Percentiles rank a stretch among this genome's conserved stretches.
These are phyloP conservation scores for Aethionema arabicum DNA, from an alignment of 345 rosid species.

Conservation along the genomic window DNA sequence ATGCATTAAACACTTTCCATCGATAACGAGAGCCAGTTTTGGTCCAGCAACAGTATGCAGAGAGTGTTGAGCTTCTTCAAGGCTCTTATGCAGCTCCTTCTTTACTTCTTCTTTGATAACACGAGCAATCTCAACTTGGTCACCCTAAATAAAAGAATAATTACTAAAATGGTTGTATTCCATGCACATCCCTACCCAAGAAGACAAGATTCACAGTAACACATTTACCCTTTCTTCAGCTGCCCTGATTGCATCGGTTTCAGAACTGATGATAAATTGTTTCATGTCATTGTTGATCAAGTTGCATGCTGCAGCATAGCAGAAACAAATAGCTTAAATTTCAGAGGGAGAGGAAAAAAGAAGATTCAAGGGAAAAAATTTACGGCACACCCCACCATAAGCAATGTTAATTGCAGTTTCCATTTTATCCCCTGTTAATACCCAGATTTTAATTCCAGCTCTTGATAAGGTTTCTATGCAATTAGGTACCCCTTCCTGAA, in stretches of 20 bases:
- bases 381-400: conserved; percentile 57
- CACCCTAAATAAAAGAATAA: conserved; percentile 59
- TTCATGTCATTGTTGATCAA: conserved; percentile 94
- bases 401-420: conserved; percentile 99
- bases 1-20: conserved; percentile 97
- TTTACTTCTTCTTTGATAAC: conserved; percentile 86
- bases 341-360: conserved; percentile 14
- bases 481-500: conserved; percentile 97
- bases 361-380: conserved; percentile 16
- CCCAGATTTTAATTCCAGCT: conserved; percentile 99
- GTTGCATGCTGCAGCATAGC: conserved; percentile 83
- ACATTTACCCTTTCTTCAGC: conserved; percentile 84
- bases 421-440: conserved; percentile 97
- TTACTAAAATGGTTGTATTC: conserved; percentile 7
- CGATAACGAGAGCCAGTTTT: conserved; percentile 83
- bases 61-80: conserved; percentile 77
- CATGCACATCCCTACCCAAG: conserved; percentile 8
- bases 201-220: conserved; percentile 17
- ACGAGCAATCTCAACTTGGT: conserved; percentile 87
- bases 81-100: conserved; percentile 66
- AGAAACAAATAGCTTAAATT: conserved; percentile 27
- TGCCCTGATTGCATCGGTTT: conserved; percentile 80
- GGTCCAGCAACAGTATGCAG: conserved; percentile 61
- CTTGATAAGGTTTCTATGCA: conserved; percentile 95
- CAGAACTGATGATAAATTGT: conserved; percentile 91